These are phyloP conservation scores for Rhizopus delemar DNA, from an alignment of 371 early-diverging fungal genomes.

Conservation along the genomic window DNA sequence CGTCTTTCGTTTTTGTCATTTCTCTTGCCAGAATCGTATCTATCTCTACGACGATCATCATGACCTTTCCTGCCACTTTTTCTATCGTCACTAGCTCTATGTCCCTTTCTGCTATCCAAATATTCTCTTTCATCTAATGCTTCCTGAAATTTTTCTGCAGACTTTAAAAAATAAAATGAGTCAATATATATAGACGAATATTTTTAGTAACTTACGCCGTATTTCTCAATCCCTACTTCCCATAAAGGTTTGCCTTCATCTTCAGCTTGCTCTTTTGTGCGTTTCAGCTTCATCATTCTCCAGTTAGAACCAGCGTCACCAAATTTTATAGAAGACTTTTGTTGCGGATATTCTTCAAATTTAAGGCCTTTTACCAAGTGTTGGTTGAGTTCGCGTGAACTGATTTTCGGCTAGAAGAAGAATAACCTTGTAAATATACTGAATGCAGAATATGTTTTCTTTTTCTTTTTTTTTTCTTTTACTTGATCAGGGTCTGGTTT, in stretches of 20 bases:
- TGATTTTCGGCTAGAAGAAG: slow-evolving; percentile 43
- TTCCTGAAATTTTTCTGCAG: slow-evolving; percentile 66
- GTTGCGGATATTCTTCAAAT: slow-evolving; percentile 51
- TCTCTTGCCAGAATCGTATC: slow-evolving; percentile 5
- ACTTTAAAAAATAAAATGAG: slow-evolving; percentile 34
- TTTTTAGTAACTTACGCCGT: slow-evolving; percentile 47
- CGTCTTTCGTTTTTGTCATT: slow-evolving; percentile 60
- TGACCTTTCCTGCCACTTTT: slow-evolving; percentile 6
- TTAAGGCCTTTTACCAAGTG: slow-evolving; percentile 48
- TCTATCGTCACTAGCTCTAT: slow-evolving; percentile 10
- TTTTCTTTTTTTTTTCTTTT: background rate
- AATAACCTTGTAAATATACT: background rate
- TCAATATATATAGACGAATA: background rate
- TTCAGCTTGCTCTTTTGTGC: slow-evolving; percentile 70
- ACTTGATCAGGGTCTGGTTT: slow-evolving; percentile 48
- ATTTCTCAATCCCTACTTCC: slow-evolving; percentile 75
- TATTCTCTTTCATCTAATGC: slow-evolving; percentile 70
- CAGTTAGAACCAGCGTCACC: slow-evolving; percentile 81
- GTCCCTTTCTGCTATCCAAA: slow-evolving; percentile 51
- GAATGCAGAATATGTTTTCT: background rate
- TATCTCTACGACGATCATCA: slow-evolving; percentile 11
- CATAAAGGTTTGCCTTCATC: slow-evolving; percentile 65
- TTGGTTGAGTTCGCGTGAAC: slow-evolving; percentile 56
- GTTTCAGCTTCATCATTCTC: slow-evolving; percentile 81
- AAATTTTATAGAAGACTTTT: slow-evolving; percentile 35